Conservation (phyloP, 1,139 yeast species). For the Candida pseudocylindracea region DNA sequence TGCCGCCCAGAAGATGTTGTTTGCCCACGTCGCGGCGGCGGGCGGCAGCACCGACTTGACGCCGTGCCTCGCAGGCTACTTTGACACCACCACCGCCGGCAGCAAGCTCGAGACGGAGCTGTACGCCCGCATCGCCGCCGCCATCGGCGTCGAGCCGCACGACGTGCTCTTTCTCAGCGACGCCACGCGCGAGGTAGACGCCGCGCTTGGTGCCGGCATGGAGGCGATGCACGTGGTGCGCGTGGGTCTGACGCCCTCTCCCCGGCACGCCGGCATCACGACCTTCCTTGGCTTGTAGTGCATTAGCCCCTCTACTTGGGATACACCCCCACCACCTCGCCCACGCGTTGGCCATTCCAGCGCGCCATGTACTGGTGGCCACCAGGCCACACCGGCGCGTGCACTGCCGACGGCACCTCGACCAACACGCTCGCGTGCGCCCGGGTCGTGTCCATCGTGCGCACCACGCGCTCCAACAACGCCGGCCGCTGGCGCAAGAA, state of each 20-base stretch:
- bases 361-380: too few species aligned
- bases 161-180: conserved; percentile 56
- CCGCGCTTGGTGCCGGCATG: conserved; percentile 53
- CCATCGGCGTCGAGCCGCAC: conserved; percentile 11
- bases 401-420: too few species aligned
- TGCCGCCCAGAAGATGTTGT: conserved; percentile 62
- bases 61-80: conserved; percentile 36
- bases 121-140: conserved; percentile 30
- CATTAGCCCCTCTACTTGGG: too few species aligned
- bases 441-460: too few species aligned
- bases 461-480: too few species aligned
- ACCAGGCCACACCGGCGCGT: too few species aligned
- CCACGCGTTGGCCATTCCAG: too few species aligned
- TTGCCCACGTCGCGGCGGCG: conserved; percentile 27
- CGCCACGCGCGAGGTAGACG: conserved; percentile 40
- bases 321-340: too few species aligned
- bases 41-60: conserved; percentile 24
- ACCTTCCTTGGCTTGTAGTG: conserved; percentile 1
- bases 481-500: too few species aligned
- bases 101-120: conserved; percentile 35
- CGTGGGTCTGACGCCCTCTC: conserved; percentile 45
- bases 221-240: conserved; percentile 35
- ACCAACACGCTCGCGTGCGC: too few species aligned
- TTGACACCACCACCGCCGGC: conserved; percentile 74
- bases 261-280: conserved; percentile 1